Percentiles rank a stretch among this genome's conserved stretches.
Conservation (phyloP, 1,139 yeast genomes). For the Diutina rugosa region DNA sequence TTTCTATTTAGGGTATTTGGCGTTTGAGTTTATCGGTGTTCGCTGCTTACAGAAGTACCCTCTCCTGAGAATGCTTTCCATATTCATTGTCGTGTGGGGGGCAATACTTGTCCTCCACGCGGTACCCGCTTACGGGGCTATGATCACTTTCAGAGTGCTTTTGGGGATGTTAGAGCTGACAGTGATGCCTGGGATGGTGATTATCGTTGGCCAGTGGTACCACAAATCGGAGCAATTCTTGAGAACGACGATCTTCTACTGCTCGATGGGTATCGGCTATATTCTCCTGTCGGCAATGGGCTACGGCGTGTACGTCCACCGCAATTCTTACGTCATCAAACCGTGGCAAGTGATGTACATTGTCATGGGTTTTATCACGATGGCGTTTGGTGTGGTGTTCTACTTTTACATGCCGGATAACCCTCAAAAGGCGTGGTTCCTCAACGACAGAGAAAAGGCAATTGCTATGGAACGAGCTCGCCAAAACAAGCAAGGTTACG, state of each 20-base stretch:
- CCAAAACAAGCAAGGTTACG: slow-evolving; percentile 7
- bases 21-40: slow-evolving; percentile 6
- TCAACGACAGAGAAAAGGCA: slow-evolving; percentile 5
- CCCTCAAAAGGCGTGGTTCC: slow-evolving; percentile 37
- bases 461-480: slow-evolving; percentile 7
- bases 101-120: slow-evolving; percentile 7
- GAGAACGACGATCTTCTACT: slow-evolving; percentile 17
- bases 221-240: slow-evolving; percentile 9
- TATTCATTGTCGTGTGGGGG: slow-evolving; percentile 5
- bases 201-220: slow-evolving; percentile 15
- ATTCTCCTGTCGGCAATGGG: slow-evolving; percentile 38
- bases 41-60: slow-evolving; percentile 6
- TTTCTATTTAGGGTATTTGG: slow-evolving; percentile 5
- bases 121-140: slow-evolving; percentile 15
- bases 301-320: slow-evolving; percentile 26
- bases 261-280: slow-evolving; percentile 38
- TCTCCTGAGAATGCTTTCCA: slow-evolving; percentile 5
- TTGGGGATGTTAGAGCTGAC: slow-evolving; percentile 17
- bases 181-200: slow-evolving; percentile 14
- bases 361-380: slow-evolving; percentile 33
- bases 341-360: slow-evolving; percentile 37
- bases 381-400: slow-evolving; percentile 28
- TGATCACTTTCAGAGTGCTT: slow-evolving; percentile 21
- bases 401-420: slow-evolving; percentile 36
- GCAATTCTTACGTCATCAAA: slow-evolving; percentile 17